These are phyloP conservation scores for Nepenthes alata DNA, from an alignment of 179 eudicot genomes.

Conservation along the genomic window DNA sequence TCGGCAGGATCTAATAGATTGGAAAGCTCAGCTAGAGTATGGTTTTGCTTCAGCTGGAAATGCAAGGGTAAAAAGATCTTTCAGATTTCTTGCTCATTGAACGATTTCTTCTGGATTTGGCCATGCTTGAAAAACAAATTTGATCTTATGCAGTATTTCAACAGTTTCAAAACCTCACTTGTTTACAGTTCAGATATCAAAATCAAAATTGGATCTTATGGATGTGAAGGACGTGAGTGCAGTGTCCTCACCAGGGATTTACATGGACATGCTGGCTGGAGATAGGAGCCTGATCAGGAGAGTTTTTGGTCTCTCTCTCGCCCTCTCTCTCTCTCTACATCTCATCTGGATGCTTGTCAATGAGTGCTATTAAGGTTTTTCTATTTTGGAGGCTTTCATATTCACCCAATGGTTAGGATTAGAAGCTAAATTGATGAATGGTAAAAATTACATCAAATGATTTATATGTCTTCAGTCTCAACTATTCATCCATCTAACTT, in stretches of 20 bases:
- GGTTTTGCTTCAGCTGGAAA: constrained; percentile 34
- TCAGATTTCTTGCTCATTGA: constrained; percentile 3
- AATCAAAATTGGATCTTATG: constrained; percentile 56
- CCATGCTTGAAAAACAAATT: background rate
- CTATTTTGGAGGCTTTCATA: too few relatives aligned
- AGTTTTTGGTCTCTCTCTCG: constrained; percentile 61
- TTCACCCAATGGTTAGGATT: too few relatives aligned
- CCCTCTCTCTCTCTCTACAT: background rate
- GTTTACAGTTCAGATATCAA: constrained; percentile 93
- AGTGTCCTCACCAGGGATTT: constrained; percentile 41
- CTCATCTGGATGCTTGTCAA: too few relatives aligned
- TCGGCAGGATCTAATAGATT: constrained; percentile 67
- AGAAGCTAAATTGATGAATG: too few relatives aligned
- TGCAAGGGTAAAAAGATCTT: constrained; percentile 44
- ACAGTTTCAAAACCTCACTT: constrained; percentile 41
- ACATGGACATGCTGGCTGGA: constrained; percentile 57
- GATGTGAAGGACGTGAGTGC: constrained; percentile 58
- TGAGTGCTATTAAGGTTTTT: background rate
- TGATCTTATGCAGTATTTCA: constrained; percentile 1
- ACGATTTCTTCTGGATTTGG: background rate
- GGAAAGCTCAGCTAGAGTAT: constrained; percentile 89
- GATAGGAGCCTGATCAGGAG: constrained; percentile 65
- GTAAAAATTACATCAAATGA: too few relatives aligned
- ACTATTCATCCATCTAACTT: too few relatives aligned
- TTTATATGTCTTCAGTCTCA: too few relatives aligned